A percentile compares a stretch with the other conserved stretches of the same genome.
These are phyloP conservation scores for Chalciporus chontae DNA, from an alignment of 768 basidiomycete genomes.

Conservation along the genomic window DNA sequence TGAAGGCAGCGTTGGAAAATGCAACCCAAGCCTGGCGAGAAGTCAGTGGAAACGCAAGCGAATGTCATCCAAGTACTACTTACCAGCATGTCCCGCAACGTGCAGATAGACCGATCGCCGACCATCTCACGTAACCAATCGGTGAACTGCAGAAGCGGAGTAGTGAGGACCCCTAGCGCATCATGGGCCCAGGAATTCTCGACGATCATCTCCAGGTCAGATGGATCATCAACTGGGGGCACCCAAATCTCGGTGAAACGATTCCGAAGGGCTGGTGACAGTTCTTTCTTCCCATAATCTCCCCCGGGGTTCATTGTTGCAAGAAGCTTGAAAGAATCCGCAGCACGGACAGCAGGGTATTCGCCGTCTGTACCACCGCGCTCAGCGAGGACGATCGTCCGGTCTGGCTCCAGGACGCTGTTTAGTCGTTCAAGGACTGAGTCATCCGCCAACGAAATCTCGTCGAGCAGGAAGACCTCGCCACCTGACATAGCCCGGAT, in stretches of 20 bases:
- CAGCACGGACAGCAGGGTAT: slow-evolving; percentile 63
- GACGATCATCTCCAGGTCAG: slow-evolving; percentile 79
- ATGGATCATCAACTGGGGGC: slow-evolving; percentile 68
- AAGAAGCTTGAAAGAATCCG: slow-evolving; percentile 75
- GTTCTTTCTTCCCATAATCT: slow-evolving; percentile 98
- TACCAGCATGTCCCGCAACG: slow-evolving; percentile 87
- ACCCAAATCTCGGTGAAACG: slow-evolving; percentile 99
- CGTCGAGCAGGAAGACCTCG: slow-evolving; percentile 87
- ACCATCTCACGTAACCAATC: slow-evolving; percentile 70
- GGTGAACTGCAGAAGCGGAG: slow-evolving; percentile 67
- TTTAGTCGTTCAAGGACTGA: slow-evolving; percentile 97
- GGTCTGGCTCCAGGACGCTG: slow-evolving; percentile 89
- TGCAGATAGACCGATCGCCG: slow-evolving; percentile 62
- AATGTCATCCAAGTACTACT: slow-evolving; percentile 19
- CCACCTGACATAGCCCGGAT: slow-evolving; percentile 87
- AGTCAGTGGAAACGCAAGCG: slow-evolving; percentile 1
- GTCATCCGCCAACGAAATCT: slow-evolving; percentile 96
- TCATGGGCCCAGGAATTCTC: slow-evolving; percentile 61
- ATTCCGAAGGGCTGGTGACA: slow-evolving; percentile 94
- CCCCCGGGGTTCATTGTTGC: slow-evolving; percentile 99
- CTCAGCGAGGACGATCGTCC: slow-evolving; percentile 90
- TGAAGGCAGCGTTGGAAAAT: slow-evolving; percentile 71
- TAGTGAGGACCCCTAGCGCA: slow-evolving; percentile 52
- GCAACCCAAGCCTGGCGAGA: slow-evolving; percentile 77
- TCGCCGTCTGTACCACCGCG: slow-evolving; percentile 75